phyloP scores from a whole-genome alignment of 192 early-diverging fungal genomes.

The Backusella tarrabulga region DNA sequence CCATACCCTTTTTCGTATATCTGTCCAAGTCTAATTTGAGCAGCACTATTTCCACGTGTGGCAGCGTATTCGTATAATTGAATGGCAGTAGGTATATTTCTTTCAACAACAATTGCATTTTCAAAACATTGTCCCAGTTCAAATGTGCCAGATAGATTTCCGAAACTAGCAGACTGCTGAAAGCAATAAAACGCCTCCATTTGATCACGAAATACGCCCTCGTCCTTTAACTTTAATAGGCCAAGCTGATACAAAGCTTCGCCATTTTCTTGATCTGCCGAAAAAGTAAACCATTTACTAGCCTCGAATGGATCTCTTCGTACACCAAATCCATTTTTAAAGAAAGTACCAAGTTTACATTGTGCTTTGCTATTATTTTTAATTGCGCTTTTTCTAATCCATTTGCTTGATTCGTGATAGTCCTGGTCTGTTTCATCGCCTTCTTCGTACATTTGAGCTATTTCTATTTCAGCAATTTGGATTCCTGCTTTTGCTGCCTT shows the following conservation, averaged over 20 bases:
- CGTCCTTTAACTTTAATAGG: background rate
- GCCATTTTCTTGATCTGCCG: background rate
- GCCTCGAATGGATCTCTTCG: background rate
- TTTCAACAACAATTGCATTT: background rate
- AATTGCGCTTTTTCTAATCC: background rate
- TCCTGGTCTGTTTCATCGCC: background rate
- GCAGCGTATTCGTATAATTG: background rate
- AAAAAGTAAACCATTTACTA: background rate
- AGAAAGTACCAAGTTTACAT: slow-evolving; percentile 5
- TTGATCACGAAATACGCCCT: background rate
- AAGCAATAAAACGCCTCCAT: background rate
- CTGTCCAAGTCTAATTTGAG: background rate
- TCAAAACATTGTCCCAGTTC: background rate
- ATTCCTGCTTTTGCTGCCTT: background rate
- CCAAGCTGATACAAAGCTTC: background rate
- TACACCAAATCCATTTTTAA: slow-evolving; percentile 2
- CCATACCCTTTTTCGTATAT: background rate
- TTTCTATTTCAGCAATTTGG: background rate
- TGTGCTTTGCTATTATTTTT: slow-evolving; percentile 20
- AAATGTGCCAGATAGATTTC: background rate
- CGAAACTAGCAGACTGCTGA: background rate
- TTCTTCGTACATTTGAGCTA: background rate
- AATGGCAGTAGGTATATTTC: background rate
- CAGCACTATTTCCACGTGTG: background rate
- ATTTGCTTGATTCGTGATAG: slow-evolving; percentile 9